Evolutionary conservation across 2,329 filamentous ascomycete species (phyloP).

Genomic region (Pyrenophora seminiperda): DNA sequence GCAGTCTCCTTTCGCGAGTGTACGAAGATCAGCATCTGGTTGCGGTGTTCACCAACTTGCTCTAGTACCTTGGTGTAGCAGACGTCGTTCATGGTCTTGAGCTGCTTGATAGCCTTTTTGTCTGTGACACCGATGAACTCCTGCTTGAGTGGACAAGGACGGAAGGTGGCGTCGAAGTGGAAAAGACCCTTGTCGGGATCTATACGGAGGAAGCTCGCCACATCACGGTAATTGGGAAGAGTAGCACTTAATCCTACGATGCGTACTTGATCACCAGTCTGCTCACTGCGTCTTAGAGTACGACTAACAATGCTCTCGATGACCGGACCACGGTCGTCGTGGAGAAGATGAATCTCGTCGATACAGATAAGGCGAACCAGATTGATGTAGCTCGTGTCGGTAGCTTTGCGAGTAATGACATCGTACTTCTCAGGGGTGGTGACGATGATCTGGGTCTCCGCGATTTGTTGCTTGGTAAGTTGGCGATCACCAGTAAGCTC

Average conservation of each 20-base stretch:
- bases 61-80: constrained; percentile 97
- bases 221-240: constrained; percentile 93
- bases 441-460: constrained; percentile 96
- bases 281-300: constrained; percentile 90
- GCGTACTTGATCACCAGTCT: constrained; percentile 90
- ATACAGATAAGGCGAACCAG: constrained; percentile 96
- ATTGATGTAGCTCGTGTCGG: constrained; percentile 94
- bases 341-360: constrained; percentile 95
- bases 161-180: constrained; percentile 93
- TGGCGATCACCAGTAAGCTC: constrained; percentile 97
- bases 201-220: constrained; percentile 91
- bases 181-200: constrained; percentile 85
- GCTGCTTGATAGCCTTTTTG: constrained; percentile 96
- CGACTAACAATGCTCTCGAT: constrained; percentile 95
- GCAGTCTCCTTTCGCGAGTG: constrained; percentile 98
- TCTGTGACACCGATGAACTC: constrained; percentile 98
- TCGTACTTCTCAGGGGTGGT: constrained; percentile 99
- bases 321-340: constrained; percentile 96
- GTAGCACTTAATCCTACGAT: constrained; percentile 93
- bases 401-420: constrained; percentile 96
- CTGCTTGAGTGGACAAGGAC: constrained; percentile 91
- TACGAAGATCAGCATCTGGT: constrained; percentile 99
- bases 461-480: constrained; percentile 97
- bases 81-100: constrained; percentile 99
- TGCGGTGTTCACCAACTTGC: constrained; percentile 88